Evolutionary conservation across 176 grass and related monocot genomes (phyloP), one percentile per base, ranked within the genome.

Genomic region (Ampelocalamus luodianensis): DNA sequence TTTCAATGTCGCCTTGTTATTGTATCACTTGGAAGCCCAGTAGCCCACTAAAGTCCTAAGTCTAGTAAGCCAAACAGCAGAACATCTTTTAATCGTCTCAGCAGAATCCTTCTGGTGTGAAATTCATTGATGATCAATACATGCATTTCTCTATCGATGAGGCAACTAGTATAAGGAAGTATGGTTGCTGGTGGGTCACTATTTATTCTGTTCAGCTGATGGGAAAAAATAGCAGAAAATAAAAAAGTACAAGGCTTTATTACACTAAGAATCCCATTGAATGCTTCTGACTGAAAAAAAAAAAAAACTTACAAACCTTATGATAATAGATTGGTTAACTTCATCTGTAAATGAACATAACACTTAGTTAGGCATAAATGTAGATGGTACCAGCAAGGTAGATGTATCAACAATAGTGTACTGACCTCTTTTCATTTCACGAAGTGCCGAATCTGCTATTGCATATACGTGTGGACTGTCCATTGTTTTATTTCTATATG

Each of bases 261-360:
- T 77, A 65, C 39, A 72, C 37, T 59, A 73, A 20, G 7, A 72
- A 79, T 83, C 46, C n/a, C 61, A 77, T 40, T 56, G 10, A 66
- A 65, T 68, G 34, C 37, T 77, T 83, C 49, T 38, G 22, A 79
- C 27, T 24, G 18, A 39, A 65, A 68, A 65, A 87, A 68, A 39
- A 65, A 68, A 65, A 87, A 68, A 24, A 24, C 18, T 51, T 56
- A 70, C 90, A 49, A 82, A 99, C 96, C 96, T 99, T 87, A 99
- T 95, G 65, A 99, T 96, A 76, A 99, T 99, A 56, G 96, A 99
- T 63, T 99, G 96, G 79, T 96, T 99, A 59, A 99, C 91, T 90
- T 99, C 96, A 85, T 99, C 96, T 99, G 96, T 73, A 94, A 83
- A 89, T 77, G 32, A 77, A 89, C 60, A 83, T 78, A 75, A 69